Evolutionary conservation across 768 basidiomycete species (phyloP).

Genomic region (Fomitopsis serialis): DNA sequence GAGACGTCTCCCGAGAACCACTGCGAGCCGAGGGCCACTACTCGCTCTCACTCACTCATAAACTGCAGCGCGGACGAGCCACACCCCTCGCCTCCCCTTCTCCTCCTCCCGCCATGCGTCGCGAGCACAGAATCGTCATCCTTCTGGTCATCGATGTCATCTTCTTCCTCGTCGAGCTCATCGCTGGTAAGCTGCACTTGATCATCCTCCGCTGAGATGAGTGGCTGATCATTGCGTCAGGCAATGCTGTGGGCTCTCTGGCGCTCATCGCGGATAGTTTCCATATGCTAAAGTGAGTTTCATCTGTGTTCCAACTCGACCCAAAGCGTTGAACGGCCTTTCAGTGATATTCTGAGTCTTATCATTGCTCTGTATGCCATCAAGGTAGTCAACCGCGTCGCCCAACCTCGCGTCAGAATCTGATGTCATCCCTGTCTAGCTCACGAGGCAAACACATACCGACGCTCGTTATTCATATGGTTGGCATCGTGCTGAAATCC

Average conservation of each 20-base stretch:
- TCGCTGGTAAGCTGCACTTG: constrained; percentile 48
- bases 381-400: constrained; percentile 39
- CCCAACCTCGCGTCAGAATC: not conserved
- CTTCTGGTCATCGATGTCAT: constrained; percentile 79
- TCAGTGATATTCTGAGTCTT: constrained; percentile 94
- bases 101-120: constrained; percentile 39
- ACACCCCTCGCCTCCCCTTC: too few species aligned
- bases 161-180: constrained; percentile 86
- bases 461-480: constrained; percentile 91
- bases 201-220: not conserved
- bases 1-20: too few species aligned
- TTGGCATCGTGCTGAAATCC: constrained; percentile 98
- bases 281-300: constrained; percentile 93
- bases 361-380: constrained; percentile 94
- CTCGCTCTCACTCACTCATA: too few species aligned
- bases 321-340: constrained; percentile 7
- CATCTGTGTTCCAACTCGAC: not conserved
- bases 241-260: constrained; percentile 93
- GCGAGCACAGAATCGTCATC: constrained; percentile 67
- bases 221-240: constrained; percentile 30
- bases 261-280: constrained; percentile 96
- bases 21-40: too few species aligned
- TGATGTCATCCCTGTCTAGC: constrained; percentile 33
- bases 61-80: too few species aligned
- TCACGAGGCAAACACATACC: constrained; percentile 51